Conservation (phyloP, 2,329 filamentous ascomycete genomes). For the Penicillium sp. region DNA sequence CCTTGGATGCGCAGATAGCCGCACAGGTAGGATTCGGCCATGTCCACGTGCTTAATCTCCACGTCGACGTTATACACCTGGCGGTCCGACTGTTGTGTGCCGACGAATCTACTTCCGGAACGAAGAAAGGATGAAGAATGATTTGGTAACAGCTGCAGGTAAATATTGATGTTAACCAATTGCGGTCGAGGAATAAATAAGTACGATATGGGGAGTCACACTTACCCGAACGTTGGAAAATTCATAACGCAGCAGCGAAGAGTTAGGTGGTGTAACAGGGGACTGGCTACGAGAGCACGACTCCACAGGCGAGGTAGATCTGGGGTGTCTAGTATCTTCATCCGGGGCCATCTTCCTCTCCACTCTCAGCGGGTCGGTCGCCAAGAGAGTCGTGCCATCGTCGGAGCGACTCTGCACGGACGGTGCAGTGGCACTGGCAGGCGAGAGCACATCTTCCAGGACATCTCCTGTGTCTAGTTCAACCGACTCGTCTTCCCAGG, state of each 20-base stretch:
- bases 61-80: constrained; percentile 95
- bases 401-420: constrained; percentile 29
- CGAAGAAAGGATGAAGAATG: constrained; percentile 85
- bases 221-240: constrained; percentile 59
- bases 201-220: not conserved
- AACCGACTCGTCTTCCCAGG: constrained; percentile 36
- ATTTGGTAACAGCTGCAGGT: constrained; percentile 66
- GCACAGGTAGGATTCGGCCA: constrained; percentile 90
- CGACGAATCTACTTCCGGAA: constrained; percentile 82
- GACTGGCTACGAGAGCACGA: constrained; percentile 31
- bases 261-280: constrained; percentile 35
- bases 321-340: constrained; percentile 31
- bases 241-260: constrained; percentile 55
- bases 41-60: constrained; percentile 93
- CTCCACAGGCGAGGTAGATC: constrained; percentile 36
- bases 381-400: constrained; percentile 27
- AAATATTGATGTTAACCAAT: constrained; percentile 12
- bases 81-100: constrained; percentile 89
- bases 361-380: constrained; percentile 27
- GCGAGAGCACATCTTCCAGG: constrained; percentile 30
- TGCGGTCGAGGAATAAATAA: constrained; percentile 4
- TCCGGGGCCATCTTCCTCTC: constrained; percentile 33
- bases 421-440: constrained; percentile 24
- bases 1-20: constrained; percentile 96
- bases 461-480: constrained; percentile 22